Evolutionary conservation across 1,139 yeast species (phyloP), one percentile per base, ranked within the genome.

Genomic region (Sugiyamaella pinicola): DNA sequence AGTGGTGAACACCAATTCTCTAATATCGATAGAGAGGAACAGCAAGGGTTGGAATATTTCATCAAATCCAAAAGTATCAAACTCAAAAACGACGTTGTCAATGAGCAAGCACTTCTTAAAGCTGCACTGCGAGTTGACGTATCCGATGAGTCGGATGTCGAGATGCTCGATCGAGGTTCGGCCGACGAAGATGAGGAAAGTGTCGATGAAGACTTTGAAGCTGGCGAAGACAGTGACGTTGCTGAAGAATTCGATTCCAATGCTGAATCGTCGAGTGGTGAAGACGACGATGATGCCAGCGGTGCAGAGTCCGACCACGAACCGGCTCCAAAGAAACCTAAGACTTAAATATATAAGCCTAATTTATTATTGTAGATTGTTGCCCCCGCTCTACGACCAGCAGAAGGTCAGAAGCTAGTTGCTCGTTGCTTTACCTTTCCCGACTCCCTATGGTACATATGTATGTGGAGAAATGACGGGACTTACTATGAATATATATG

Each of bases 161-260:
- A 65, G 21, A 60, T 58, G 48, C 60, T 52, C 24, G 71, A 62
- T 39, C 55, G 69, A 44, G 66, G 70, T 43, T 79, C 75, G 52
- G 77, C 70, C 9, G 84, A 78, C 54, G 84, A 76, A 33, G 91
- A 85, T 66, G 74, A 78, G 43, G 80, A 76, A 58, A 74, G 77
- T 43, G 77, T 77, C 3, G 81, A 76, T 59, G 81, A 75, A 51
- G 85, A 81, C 52, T 80, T 76, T 58, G 81, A 79, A 38, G 87
- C 79, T 58, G 95, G 82, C 38, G 87, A 81, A 54, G 82, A 77
- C 34, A 78, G 79, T 53, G 96, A 87, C 61, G 87, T 85, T 45
- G 96, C 95, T 2, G 96, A 88, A 70, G 96, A 89, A 68, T 89
- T 78, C 63, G 95, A 89, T 66, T 86, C 93, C 7, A 89, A 87